A percentile compares a stretch with the other conserved stretches of the same genome.
These are phyloP conservation scores for Tylopilus balloui DNA, from an alignment of 768 basidiomycete genomes.

Conservation along the genomic window DNA sequence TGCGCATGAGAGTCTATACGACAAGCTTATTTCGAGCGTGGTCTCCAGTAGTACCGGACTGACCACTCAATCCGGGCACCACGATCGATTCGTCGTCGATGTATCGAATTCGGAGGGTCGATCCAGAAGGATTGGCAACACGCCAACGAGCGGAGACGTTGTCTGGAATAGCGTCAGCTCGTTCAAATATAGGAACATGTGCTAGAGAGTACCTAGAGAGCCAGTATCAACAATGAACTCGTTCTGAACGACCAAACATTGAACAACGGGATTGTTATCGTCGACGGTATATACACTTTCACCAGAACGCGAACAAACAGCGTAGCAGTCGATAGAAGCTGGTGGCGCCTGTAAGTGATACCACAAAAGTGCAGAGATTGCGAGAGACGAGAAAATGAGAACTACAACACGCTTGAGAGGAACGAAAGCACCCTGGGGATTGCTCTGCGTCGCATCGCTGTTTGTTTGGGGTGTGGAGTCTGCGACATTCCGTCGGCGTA, in stretches of 20 bases:
- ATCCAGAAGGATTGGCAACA: not conserved
- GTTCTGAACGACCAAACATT: no score
- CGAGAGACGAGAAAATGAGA: slow-evolving; percentile 6
- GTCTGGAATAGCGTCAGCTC: no score
- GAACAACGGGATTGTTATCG: no score
- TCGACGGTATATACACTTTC: no score
- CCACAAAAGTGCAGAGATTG: slow-evolving; percentile 10
- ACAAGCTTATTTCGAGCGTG: not conserved
- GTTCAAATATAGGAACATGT: no score
- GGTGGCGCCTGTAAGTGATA: not conserved
- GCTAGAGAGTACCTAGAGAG: no score
- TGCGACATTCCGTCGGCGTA: slow-evolving; percentile 11
- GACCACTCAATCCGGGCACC: not conserved
- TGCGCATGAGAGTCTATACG: not conserved
- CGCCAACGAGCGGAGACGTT: not conserved
- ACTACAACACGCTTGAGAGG: no score
- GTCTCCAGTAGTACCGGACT: not conserved
- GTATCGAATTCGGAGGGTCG: not conserved
- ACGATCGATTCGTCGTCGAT: no score
- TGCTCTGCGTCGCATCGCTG: not conserved
- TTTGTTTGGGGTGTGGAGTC: not conserved
- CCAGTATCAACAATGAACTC: no score
- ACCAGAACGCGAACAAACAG: no score
- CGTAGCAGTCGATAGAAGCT: no score
- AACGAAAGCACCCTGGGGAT: no score